Evolutionary conservation across 1,284 basidiomycete genomes (phyloP).

Genomic region (Pascua guehoae): DNA sequence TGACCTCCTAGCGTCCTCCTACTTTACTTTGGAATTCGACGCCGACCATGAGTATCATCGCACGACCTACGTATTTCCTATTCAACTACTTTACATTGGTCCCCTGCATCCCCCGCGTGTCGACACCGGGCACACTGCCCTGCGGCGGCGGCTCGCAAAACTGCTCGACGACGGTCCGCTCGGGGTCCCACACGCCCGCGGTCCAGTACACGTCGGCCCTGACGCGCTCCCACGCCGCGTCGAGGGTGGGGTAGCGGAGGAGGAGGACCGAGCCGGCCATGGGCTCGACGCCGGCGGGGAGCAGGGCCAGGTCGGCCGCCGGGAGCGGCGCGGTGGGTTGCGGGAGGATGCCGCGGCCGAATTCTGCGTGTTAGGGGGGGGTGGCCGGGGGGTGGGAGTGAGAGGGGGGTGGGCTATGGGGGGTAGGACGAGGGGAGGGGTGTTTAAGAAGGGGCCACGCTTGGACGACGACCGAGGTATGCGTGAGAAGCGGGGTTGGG

Average conservation of each 20-base stretch:
- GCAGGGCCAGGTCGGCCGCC: slow-evolving; percentile 8
- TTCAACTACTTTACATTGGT: too few species aligned
- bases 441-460: not conserved
- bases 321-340: slow-evolving; percentile 21
- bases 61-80: too few species aligned
- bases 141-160: slow-evolving; percentile 23
- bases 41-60: too few species aligned
- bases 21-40: too few species aligned
- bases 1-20: too few species aligned
- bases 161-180: slow-evolving; percentile 34
- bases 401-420: slow-evolving; percentile 7
- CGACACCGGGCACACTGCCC: slow-evolving; percentile 10
- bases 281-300: slow-evolving; percentile 30
- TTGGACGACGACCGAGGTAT: too few species aligned
- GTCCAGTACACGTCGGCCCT: slow-evolving; percentile 45
- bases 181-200: slow-evolving; percentile 43
- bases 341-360: slow-evolving; percentile 31
- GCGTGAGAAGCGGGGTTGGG: too few species aligned
- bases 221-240: slow-evolving; percentile 36
- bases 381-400: not conserved
- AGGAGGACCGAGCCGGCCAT: slow-evolving; percentile 44
- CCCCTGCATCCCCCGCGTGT: not conserved
- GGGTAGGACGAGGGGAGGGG: not conserved
- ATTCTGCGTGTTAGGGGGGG: slow-evolving; percentile 20
- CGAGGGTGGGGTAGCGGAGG: slow-evolving; percentile 29